These are phyloP conservation scores for Cladophialophora psammophila DNA, from an alignment of 2,329 filamentous ascomycete genomes.

Conservation along the genomic window DNA sequence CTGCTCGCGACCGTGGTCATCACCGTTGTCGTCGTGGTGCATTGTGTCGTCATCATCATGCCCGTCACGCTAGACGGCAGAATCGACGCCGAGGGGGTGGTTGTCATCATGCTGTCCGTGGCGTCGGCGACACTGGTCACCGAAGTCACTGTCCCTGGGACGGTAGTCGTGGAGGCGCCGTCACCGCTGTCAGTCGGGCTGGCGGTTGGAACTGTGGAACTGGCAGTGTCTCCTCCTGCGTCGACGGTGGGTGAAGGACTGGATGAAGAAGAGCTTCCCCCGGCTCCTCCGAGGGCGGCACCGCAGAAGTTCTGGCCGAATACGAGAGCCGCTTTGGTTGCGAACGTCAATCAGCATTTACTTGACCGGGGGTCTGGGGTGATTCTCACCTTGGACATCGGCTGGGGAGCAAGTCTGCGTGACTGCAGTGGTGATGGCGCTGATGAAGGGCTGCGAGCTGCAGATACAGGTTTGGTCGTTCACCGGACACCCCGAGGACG, in stretches of 20 bases:
- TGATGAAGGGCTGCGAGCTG: slow-evolving; percentile 29
- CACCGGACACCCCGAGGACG: slow-evolving; percentile 26
- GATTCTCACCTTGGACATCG: slow-evolving; percentile 28
- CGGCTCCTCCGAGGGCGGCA: slow-evolving; percentile 9
- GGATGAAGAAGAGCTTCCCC: not conserved
- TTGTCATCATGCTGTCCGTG: slow-evolving; percentile 5
- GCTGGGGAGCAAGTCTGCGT: slow-evolving; percentile 24
- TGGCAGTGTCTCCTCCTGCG: slow-evolving; percentile 1
- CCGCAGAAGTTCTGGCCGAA: slow-evolving; percentile 31
- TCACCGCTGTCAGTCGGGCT: slow-evolving; percentile 1
- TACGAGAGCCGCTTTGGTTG: slow-evolving; percentile 24
- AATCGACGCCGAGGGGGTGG: not conserved
- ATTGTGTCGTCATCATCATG: slow-evolving; percentile 24
- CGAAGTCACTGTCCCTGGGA: slow-evolving; percentile 29
- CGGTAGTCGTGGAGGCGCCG: slow-evolving; percentile 26
- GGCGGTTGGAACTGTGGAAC: not conserved
- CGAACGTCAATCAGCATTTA: not conserved
- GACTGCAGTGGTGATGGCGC: slow-evolving; percentile 33
- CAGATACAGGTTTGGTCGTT: slow-evolving; percentile 32
- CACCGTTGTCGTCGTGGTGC: slow-evolving; percentile 18
- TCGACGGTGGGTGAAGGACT: not conserved
- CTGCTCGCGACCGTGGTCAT: not conserved
- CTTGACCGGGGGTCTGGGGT: not conserved
- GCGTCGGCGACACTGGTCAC: slow-evolving; percentile 21
- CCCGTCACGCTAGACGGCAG: slow-evolving; percentile 1